Conservation (phyloP, 768 basidiomycete genomes). For the Mycena galericulata region DNA sequence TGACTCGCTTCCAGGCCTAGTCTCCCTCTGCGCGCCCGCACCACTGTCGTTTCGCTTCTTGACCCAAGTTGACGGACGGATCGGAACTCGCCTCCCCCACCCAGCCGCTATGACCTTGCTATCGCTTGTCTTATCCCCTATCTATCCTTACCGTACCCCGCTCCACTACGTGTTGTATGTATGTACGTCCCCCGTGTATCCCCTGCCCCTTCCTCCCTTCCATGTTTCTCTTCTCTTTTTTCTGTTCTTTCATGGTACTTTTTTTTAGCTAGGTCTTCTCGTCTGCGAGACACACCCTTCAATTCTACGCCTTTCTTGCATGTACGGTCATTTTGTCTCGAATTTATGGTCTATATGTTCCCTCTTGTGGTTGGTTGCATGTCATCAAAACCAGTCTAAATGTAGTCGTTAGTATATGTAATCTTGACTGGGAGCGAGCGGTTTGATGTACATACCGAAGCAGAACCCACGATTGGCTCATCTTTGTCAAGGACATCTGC, state of each 20-base stretch:
- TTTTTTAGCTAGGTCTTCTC: not conserved
- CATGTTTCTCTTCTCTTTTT: not conserved
- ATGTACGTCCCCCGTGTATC: conserved; percentile 24
- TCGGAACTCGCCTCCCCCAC: not conserved
- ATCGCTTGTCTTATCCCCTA: conserved; percentile 27
- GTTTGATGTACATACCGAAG: too few relatives aligned
- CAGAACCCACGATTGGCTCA: too few relatives aligned
- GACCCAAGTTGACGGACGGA: not conserved
- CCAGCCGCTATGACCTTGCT: conserved; percentile 17
- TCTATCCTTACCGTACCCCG: conserved; percentile 26
- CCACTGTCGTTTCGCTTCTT: not conserved
- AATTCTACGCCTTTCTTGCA: too few relatives aligned
- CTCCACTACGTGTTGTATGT: conserved; percentile 28
- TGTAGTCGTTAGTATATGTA: too few relatives aligned
- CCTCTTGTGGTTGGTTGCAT: too few relatives aligned
- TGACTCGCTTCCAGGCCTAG: conserved; percentile 12
- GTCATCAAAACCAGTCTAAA: too few relatives aligned
- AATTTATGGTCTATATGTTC: too few relatives aligned
- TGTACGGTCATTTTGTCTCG: too few relatives aligned
- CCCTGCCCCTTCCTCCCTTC: not conserved
- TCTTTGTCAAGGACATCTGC: too few relatives aligned
- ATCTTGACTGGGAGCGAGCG: too few relatives aligned
- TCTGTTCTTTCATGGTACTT: not conserved
- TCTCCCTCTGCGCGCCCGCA: not conserved
- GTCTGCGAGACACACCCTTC: not conserved